These are phyloP conservation scores for Obelidium mucronatum DNA, from an alignment of 192 early-diverging fungal species.

Conservation along the genomic window DNA sequence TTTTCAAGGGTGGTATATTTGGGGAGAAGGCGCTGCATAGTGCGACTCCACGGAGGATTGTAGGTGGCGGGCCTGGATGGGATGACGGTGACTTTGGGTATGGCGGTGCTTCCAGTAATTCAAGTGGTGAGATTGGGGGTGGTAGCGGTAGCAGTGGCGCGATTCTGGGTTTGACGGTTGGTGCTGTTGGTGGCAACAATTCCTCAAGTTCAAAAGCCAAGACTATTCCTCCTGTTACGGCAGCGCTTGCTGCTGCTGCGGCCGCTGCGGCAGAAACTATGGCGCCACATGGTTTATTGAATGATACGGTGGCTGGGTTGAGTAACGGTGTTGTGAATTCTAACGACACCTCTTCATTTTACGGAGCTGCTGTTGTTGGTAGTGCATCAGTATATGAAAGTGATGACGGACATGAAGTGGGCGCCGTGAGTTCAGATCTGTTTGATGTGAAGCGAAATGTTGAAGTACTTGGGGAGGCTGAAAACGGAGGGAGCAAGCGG, in stretches of 20 bases:
- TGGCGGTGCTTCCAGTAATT: not conserved
- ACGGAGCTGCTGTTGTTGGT: too few relatives aligned
- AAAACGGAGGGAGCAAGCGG: too few relatives aligned
- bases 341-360: too few relatives aligned
- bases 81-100: not conserved
- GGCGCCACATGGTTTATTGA: too few relatives aligned
- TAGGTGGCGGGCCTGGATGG: conserved; percentile 20
- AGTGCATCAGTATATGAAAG: too few relatives aligned
- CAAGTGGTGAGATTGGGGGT: not conserved
- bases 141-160: not conserved
- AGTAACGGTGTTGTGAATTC: not conserved
- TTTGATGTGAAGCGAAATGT: too few relatives aligned
- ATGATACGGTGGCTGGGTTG: conserved; percentile 17
- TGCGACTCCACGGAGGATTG: conserved; percentile 4
- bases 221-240: not conserved
- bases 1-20: conserved; percentile 24
- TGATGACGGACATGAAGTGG: too few relatives aligned
- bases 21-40: conserved; percentile 21
- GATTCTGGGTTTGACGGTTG: not conserved
- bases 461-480: too few relatives aligned
- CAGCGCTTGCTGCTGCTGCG: not conserved
- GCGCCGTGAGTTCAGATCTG: too few relatives aligned
- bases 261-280: not conserved
- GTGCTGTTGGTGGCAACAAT: not conserved
- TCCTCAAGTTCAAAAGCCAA: not conserved